These are phyloP conservation scores for Ulmus americana DNA, from an alignment of 331 rosid genomes.

Conservation along the genomic window DNA sequence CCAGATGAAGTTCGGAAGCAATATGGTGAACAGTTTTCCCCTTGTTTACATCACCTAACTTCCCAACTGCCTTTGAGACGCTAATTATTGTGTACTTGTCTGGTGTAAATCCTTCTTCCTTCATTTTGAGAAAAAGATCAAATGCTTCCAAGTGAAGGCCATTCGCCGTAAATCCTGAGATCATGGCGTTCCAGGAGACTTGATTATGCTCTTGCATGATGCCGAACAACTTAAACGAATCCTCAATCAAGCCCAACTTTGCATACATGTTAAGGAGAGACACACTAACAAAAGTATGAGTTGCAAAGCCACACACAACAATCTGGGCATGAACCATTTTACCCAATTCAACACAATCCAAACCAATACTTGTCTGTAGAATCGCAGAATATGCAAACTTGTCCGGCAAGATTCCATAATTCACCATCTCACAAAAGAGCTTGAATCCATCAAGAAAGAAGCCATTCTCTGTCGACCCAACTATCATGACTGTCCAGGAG, in stretches of 20 bases:
- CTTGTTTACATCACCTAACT: constrained; percentile 44
- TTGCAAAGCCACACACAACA: constrained; percentile 48
- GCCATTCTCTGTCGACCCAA: constrained; percentile 46
- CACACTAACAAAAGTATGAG: constrained; percentile 46
- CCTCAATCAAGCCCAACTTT: constrained; percentile 46
- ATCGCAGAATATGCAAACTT: constrained; percentile 59
- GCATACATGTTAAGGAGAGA: constrained; percentile 78
- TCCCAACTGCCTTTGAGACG: constrained; percentile 55
- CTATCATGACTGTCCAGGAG: constrained; percentile 67
- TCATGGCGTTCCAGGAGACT: constrained; percentile 76
- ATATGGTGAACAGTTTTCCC: constrained; percentile 37
- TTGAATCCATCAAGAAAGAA: constrained; percentile 37
- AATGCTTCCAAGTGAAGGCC: constrained; percentile 48
- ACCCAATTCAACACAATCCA: constrained; percentile 38
- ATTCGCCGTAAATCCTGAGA: constrained; percentile 52
- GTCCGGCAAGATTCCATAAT: constrained; percentile 41
- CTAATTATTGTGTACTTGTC: constrained; percentile 47
- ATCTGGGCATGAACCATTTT: constrained; percentile 66
- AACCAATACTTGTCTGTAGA: constrained; percentile 57
- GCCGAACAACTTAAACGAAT: constrained; percentile 47
- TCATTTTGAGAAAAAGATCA: constrained; percentile 47
- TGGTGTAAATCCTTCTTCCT: constrained; percentile 33
- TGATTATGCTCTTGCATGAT: constrained; percentile 41
- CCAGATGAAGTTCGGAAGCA: constrained; percentile 52
- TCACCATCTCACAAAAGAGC: constrained; percentile 53